Percentiles rank a stretch among this genome's conserved stretches.
Conservation (phyloP, 192 early-diverging fungal genomes). For the Backusella sp. region DNA sequence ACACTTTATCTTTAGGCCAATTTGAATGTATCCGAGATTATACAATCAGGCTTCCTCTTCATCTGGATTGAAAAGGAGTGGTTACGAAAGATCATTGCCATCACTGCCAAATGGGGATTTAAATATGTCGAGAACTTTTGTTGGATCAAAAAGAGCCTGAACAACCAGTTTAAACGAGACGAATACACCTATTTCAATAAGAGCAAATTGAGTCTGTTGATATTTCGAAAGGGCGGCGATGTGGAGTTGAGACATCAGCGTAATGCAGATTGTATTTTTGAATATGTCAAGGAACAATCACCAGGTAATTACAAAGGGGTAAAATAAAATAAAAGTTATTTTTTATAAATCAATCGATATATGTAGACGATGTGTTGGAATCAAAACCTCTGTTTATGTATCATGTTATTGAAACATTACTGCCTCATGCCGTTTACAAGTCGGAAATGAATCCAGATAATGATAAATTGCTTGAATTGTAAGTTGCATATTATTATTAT, state of each 20-base stretch:
- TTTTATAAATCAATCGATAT: background rate
- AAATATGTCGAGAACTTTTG: conserved; percentile 95
- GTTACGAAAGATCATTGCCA: conserved; percentile 72
- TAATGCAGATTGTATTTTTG: conserved; percentile 93
- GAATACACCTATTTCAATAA: conserved; percentile 79
- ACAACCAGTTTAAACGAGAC: conserved; percentile 76
- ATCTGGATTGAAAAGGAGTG: conserved; percentile 96
- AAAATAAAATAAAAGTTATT: too few species aligned
- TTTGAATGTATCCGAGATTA: conserved; percentile 58
- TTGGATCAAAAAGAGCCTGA: conserved; percentile 85
- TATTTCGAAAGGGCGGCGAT: conserved; percentile 89
- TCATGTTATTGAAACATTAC: conserved; percentile 84
- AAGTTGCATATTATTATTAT: conserved; percentile 35
- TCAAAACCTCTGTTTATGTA: conserved; percentile 86
- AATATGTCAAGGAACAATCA: conserved; percentile 81
- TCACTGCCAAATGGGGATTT: conserved; percentile 80
- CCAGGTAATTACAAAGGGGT: too few species aligned
- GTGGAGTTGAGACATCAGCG: conserved; percentile 91
- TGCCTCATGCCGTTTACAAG: conserved; percentile 74
- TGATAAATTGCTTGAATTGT: conserved; percentile 78
- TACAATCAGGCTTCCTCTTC: conserved; percentile 85
- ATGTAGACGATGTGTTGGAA: conserved; percentile 58
- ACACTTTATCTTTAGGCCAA: conserved; percentile 20
- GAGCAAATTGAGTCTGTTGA: conserved; percentile 83
- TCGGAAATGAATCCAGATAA: conserved; percentile 59